These are phyloP conservation scores for Zea mays DNA, from an alignment of 176 grass and related monocot species.

Conservation along the genomic window Zm-B73-REFERENCE-NAM-5.0 NC_050098.1:177534001-177534500, in stretches of 20 bases:
- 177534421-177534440: too few relatives aligned
- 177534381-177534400: too few relatives aligned
- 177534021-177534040: neutral
- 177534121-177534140: conserved; percentile 23
- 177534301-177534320: too few relatives aligned
- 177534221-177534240: conserved; percentile 52
- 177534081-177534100: conserved; percentile 46
- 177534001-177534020: neutral
- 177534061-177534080: conserved; percentile 45
- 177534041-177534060: conserved; percentile 82
- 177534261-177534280: too few relatives aligned
- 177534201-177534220: neutral
- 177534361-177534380: too few relatives aligned
- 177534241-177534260: conserved; percentile 80
- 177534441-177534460: too few relatives aligned
- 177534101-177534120: conserved; percentile 45
- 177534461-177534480: too few relatives aligned
- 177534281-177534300: too few relatives aligned
- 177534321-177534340: too few relatives aligned
- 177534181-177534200: conserved; percentile 64
- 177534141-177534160: conserved; percentile 44
- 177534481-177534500: too few relatives aligned
- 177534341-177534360: too few relatives aligned
- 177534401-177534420: too few relatives aligned
- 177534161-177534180: conserved; percentile 51